These are phyloP conservation scores for Dendrocalamus sinicus DNA, from an alignment of 176 grass and related monocot genomes.

Conservation along the genomic window DNA sequence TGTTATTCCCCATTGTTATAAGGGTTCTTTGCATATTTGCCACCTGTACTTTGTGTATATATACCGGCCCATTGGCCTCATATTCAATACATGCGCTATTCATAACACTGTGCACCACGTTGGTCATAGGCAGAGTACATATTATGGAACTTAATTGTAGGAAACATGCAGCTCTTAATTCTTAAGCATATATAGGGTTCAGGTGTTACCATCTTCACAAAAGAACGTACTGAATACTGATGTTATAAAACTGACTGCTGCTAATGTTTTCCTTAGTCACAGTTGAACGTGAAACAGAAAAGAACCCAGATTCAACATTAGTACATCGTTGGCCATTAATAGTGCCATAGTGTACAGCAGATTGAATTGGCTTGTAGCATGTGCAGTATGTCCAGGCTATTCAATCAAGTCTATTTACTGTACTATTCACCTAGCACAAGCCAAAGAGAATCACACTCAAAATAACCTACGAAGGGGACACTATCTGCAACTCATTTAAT, in stretches of 20 bases:
- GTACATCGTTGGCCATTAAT: conserved; percentile 30
- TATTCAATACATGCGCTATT: no score
- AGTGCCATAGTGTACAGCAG: conserved; percentile 21
- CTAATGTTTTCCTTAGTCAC: not conserved
- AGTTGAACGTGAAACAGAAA: conserved; percentile 24
- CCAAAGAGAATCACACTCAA: conserved; percentile 20
- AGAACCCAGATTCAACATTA: not conserved
- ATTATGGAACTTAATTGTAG: conserved; percentile 17
- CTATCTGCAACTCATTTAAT: conserved; percentile 31
- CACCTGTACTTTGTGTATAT: no score
- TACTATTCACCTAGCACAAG: conserved; percentile 31
- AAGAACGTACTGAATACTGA: conserved; percentile 19
- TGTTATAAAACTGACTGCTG: conserved; percentile 20
- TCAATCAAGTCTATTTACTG: conserved; percentile 38
- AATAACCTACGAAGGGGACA: conserved; percentile 19
- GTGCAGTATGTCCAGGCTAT: conserved; percentile 28
- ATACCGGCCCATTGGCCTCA: no score
- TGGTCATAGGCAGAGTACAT: not conserved
- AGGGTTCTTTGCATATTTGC: no score
- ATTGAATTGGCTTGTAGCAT: conserved; percentile 45
- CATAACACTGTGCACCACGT: conserved; percentile 24
- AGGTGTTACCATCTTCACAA: conserved; percentile 20
- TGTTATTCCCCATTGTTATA: no score
- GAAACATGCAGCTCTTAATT: conserved; percentile 22
- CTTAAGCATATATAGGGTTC: conserved; percentile 14